Conservation (phyloP, 768 basidiomycete genomes). For the Astraeus odoratus region DNA sequence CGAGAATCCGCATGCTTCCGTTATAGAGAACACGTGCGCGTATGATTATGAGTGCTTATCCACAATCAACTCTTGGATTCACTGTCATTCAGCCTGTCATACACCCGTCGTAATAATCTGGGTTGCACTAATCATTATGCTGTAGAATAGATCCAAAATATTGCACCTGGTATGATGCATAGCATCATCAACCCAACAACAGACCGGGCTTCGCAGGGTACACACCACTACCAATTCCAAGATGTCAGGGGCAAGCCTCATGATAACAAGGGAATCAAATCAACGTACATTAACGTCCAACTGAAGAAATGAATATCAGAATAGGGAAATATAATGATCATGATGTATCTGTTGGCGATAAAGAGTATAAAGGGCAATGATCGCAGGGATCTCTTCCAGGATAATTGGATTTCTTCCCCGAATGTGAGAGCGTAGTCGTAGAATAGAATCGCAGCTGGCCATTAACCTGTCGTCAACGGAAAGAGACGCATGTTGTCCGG, state of each 20-base stretch:
- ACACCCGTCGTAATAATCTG: not conserved
- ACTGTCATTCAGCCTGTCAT: not conserved
- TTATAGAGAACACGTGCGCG: not conserved
- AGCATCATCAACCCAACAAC: not conserved
- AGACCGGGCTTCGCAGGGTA: not conserved
- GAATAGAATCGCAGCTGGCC: too few species aligned
- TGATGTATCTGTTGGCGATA: slow-evolving; percentile 35
- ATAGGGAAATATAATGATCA: slow-evolving; percentile 34
- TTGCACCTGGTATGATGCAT: not conserved
- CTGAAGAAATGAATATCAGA: slow-evolving; percentile 29
- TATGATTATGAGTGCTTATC: not conserved
- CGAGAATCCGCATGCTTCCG: not conserved
- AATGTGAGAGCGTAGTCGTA: slow-evolving; percentile 43
- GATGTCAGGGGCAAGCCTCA: too few species aligned
- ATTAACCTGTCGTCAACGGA: too few species aligned
- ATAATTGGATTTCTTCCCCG: slow-evolving; percentile 32
- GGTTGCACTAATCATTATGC: too few species aligned
- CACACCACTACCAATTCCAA: not conserved
- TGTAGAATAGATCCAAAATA: not conserved
- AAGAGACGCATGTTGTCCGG: too few species aligned
- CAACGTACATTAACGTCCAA: too few species aligned
- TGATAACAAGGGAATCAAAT: too few species aligned
- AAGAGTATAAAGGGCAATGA: slow-evolving; percentile 32
- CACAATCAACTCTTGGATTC: not conserved
- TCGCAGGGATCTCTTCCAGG: slow-evolving; percentile 30